Percentiles rank a stretch among this genome's conserved stretches.
Conservation (phyloP, 176 grass and related monocot species). For the Hsuehochloa calcarea region DNA sequence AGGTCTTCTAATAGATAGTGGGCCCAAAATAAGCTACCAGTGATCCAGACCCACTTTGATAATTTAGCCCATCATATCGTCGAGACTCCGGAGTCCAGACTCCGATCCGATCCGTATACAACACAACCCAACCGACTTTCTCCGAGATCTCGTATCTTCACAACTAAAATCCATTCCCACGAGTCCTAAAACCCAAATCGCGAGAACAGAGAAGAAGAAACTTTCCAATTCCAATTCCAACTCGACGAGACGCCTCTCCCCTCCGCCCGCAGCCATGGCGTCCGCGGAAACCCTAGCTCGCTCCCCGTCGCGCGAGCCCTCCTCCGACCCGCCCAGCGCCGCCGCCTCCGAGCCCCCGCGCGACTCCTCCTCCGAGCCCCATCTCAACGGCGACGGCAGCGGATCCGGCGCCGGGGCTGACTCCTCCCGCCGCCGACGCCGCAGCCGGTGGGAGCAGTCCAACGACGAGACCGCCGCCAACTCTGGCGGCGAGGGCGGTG, state of each 20-base stretch:
- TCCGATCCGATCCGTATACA: neutral
- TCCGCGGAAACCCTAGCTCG: conserved; percentile 52
- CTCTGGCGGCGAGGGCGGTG: conserved; percentile 46
- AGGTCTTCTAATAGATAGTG: neutral
- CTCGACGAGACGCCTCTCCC: neutral
- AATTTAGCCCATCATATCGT: neutral
- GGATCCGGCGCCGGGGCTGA: conserved; percentile 18
- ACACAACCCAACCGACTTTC: neutral
- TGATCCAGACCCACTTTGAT: neutral
- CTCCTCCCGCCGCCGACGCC: conserved; percentile 53
- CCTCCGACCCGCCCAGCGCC: conserved; percentile 33
- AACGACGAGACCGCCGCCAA: conserved; percentile 46
- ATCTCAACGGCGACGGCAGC: conserved; percentile 23
- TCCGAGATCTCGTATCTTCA: neutral
- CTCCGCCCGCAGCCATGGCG: conserved; percentile 37
- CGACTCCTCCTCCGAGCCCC: conserved; percentile 27
- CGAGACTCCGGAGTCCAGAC: neutral
- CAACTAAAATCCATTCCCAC: neutral
- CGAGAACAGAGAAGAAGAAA: neutral
- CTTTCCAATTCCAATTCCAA: neutral
- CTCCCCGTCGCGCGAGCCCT: conserved; percentile 36
- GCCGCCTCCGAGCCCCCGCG: conserved; percentile 19
- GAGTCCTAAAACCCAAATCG: conserved; percentile 3
- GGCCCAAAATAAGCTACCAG: neutral
- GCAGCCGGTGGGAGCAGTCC: conserved; percentile 81